These are phyloP conservation scores for Carpinus viminea DNA, from an alignment of 306 rosid species.

Conservation along the genomic window DNA sequence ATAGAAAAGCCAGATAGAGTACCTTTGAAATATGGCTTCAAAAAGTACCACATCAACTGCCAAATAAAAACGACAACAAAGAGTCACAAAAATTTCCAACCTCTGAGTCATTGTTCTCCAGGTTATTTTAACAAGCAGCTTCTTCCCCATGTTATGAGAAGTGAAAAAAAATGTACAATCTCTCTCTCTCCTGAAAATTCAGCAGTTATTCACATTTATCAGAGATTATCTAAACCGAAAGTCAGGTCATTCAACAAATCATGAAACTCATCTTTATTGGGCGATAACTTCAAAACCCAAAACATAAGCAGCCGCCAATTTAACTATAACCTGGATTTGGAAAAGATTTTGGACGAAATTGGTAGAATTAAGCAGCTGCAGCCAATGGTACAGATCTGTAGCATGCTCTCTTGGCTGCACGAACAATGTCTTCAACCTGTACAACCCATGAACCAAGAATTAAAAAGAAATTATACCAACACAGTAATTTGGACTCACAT, in stretches of 20 bases:
- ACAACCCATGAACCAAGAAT: constrained; percentile 29
- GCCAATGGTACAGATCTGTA: constrained; percentile 75
- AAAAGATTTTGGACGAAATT: constrained; percentile 19
- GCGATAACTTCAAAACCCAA: neutral
- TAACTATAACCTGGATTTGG: constrained; percentile 40
- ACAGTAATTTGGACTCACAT: neutral
- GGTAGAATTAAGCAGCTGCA: constrained; percentile 56
- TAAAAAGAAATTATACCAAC: neutral
- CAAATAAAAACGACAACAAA: constrained; percentile 30
- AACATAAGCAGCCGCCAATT: constrained; percentile 9
- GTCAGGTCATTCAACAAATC: neutral
- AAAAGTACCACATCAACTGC: constrained; percentile 20
- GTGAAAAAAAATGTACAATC: constrained; percentile 40
- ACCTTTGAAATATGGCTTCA: constrained; percentile 18
- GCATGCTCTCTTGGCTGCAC: constrained; percentile 95
- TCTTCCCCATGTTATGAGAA: constrained; percentile 40
- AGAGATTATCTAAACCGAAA: constrained; percentile 20
- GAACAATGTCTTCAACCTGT: constrained; percentile 93
- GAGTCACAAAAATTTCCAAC: constrained; percentile 33
- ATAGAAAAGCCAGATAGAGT: constrained; percentile 6
- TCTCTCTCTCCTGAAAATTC: constrained; percentile 46
- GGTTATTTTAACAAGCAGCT: constrained; percentile 55
- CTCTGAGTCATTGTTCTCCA: constrained; percentile 35
- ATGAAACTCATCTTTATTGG: constrained; percentile 1
- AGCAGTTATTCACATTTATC: constrained; percentile 24